Evolutionary conservation across 306 rosid species (phyloP), one percentile per base, ranked within the genome.

Genomic region (Cercis canadensis): DNA sequence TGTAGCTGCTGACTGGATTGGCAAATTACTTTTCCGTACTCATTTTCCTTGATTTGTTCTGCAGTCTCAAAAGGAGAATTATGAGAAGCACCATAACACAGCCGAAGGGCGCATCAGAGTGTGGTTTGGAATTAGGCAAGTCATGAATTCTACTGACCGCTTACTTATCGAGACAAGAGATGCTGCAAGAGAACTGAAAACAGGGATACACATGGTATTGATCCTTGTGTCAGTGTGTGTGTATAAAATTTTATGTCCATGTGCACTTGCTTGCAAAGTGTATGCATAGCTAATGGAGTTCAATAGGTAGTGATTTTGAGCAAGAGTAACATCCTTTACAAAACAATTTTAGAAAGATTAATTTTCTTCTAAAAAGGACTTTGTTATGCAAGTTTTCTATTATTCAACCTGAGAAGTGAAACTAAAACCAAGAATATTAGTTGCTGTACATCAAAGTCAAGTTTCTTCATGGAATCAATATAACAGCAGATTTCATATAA

Each of bases 51-150:
- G 4, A 15, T 45, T 57, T 29, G 11, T 56, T 62, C 14, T 51
- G 59, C 80, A 90, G 87, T 86, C 92, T 72, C 98, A 88, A 66
- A 89, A 84, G 80, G 89, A 89, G 40, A 87, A 78, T 59, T 89
- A 81, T 73, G 62, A 75, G 62, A 89, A 84, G 86, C 79, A 86
- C 72, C 90, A 89, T 62, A 89, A 92, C 58, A 84, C 90, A 1
- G 88, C 84, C 10, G 85, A 86, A 55, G 98, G 98, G 57, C 93
- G 96, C 69, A 89, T 92, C 47, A 74, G 89, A 84, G 71, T 92
- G 18, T 92, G 98, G 96, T 83, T 92, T 70, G 96, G 96, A 46
- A 87, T 89, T 37, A 81, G 96, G 77, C 96, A 89, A 75, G 88
- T 92, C 66, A 92, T 90, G 91, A 89, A 89, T 65, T 79, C 96